Percentiles rank a stretch among this genome's conserved stretches.
Evolutionary conservation across 306 rosid genomes (phyloP).

Genomic region (Senna siamea): DNA sequence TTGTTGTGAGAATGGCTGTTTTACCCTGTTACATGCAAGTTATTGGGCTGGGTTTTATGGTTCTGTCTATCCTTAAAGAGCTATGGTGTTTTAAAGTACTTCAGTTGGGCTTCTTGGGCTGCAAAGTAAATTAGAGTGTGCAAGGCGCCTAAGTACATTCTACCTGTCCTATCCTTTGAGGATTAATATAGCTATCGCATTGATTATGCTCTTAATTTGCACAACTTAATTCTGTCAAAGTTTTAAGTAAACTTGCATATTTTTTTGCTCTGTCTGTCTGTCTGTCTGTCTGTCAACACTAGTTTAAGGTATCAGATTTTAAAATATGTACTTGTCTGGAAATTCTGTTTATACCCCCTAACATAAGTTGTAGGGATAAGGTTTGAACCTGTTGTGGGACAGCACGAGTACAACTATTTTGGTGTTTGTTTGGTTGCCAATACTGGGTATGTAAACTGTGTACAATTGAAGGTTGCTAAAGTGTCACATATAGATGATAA

Average conservation of each 20-base stretch:
- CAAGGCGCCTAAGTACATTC: too few species aligned
- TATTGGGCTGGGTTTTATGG: too few species aligned
- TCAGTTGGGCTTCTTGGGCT: not conserved
- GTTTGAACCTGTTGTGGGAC: not conserved
- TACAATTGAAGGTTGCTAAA: not conserved
- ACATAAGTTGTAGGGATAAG: constrained; percentile 2
- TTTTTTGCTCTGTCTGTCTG: too few species aligned
- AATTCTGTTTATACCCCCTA: not conserved
- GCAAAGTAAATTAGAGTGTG: too few species aligned
- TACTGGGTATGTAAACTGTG: not conserved
- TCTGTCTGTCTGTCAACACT: constrained; percentile 18
- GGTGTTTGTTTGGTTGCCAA: constrained; percentile 18
- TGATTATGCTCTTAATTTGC: not conserved
- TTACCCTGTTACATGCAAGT: too few species aligned
- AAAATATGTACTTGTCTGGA: constrained; percentile 22
- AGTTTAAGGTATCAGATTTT: not conserved
- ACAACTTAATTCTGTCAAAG: not conserved
- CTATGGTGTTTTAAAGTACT: not conserved
- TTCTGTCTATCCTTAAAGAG: too few species aligned
- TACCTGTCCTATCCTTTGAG: not conserved
- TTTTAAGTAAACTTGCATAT: too few species aligned
- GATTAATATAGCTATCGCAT: not conserved
- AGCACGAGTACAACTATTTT: not conserved
- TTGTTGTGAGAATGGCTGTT: too few species aligned
- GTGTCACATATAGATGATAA: too few species aligned